Evolutionary conservation across 202 grass and related monocot genomes (phyloP).

Genomic region (Bolboschoenoplectus hybrid): DNA sequence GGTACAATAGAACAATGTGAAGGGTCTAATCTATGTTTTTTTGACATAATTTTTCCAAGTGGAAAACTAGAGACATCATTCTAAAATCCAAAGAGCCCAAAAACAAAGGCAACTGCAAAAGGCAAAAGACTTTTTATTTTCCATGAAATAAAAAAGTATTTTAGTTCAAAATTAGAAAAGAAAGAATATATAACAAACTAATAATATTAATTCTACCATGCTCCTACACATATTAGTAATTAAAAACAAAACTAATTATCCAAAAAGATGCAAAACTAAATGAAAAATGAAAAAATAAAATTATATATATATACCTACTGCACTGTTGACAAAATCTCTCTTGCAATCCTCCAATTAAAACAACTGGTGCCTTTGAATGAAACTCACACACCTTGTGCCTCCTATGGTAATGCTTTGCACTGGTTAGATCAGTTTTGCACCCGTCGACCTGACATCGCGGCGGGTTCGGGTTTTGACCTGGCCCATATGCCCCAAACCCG

Average conservation of each 20-base stretch:
- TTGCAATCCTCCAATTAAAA: constrained; percentile 65
- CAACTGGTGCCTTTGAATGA: constrained; percentile 86
- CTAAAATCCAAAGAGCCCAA: neutral
- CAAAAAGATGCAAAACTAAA: neutral
- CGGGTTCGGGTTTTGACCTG: constrained; percentile 58
- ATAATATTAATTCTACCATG: neutral
- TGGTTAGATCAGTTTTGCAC: constrained; percentile 79
- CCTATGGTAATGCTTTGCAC: constrained; percentile 93
- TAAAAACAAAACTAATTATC: neutral
- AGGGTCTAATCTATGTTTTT: neutral
- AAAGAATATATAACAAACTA: neutral
- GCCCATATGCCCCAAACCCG: constrained; percentile 54
- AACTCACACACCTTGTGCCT: constrained; percentile 98
- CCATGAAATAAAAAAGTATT: neutral
- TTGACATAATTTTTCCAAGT: neutral
- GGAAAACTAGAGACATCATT: neutral
- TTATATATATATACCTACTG: constrained; percentile 57
- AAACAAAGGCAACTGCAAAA: neutral
- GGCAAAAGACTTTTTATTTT: too few species aligned
- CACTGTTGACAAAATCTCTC: constrained; percentile 99
- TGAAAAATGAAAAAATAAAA: neutral
- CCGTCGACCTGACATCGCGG: constrained; percentile 88
- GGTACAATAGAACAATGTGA: constrained; percentile 14
- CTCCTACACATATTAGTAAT: neutral
- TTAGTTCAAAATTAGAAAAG: neutral